Percentiles rank a stretch among this genome's conserved stretches.
Conservation (phyloP, 345 rosid species). For the Hibiscus mutabilis region DNA sequence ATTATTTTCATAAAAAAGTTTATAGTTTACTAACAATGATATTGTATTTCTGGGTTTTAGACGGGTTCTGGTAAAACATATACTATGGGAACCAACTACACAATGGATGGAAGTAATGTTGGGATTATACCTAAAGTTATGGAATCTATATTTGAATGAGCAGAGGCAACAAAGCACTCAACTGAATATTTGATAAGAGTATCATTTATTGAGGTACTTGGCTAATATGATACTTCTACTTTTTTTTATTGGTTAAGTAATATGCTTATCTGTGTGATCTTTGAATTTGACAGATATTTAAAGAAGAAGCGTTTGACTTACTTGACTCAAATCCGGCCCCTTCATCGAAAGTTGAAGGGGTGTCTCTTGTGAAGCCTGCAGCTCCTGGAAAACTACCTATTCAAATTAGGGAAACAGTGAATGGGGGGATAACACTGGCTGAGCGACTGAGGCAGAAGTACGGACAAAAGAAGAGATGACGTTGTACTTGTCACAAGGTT, state of each 20-base stretch:
- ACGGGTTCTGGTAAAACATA: constrained; percentile 99
- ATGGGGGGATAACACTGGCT: constrained; percentile 91
- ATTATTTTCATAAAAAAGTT: background rate
- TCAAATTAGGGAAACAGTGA: constrained; percentile 82
- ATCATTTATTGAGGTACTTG: constrained; percentile 82
- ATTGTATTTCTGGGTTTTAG: constrained; percentile 21
- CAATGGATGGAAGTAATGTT: constrained; percentile 47
- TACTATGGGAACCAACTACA: constrained; percentile 91
- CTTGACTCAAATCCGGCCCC: constrained; percentile 52
- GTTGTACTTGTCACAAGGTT: constrained; percentile 61
- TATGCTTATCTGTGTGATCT: background rate
- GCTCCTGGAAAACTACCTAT: constrained; percentile 66
- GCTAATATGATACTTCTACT: background rate
- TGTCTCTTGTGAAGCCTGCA: constrained; percentile 27
- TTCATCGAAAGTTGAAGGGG: constrained; percentile 42
- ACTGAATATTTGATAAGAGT: constrained; percentile 72
- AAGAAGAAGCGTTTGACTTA: constrained; percentile 92
- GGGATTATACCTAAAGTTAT: constrained; percentile 86
- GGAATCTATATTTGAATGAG: constrained; percentile 61
- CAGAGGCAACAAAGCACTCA: constrained; percentile 41
- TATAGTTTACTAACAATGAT: background rate
- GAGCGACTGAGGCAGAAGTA: constrained; percentile 96
- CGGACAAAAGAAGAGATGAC: constrained; percentile 89
- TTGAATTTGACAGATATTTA: constrained; percentile 59
- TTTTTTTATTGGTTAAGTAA: background rate